These are phyloP conservation scores for Trapa bicornis DNA, from an alignment of 345 rosid species.

Conservation along the genomic window DNA sequence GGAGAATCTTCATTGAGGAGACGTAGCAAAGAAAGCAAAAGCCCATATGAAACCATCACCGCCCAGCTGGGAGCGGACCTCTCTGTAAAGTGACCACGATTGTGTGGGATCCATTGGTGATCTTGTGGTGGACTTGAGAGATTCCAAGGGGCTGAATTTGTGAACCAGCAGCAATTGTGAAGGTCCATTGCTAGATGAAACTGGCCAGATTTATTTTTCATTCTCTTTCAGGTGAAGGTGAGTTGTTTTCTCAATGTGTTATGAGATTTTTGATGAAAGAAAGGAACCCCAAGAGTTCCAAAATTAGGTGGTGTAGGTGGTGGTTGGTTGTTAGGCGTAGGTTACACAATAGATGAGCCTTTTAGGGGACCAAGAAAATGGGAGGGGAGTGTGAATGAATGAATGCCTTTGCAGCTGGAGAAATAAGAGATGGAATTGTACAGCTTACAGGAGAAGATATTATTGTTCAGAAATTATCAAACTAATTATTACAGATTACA, in stretches of 20 bases:
- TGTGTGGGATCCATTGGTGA: no score
- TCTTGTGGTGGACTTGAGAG: neutral
- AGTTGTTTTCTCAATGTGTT: neutral
- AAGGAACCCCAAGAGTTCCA: neutral
- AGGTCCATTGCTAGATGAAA: neutral
- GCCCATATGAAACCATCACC: neutral
- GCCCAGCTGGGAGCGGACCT: neutral
- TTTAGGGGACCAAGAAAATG: neutral
- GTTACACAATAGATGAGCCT: no score
- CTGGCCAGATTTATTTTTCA: no score
- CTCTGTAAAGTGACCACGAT: neutral
- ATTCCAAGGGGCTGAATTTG: constrained; percentile 9
- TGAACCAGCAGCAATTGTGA: constrained; percentile 12
- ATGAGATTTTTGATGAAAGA: neutral
- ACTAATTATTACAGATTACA: no score
- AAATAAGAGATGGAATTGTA: neutral
- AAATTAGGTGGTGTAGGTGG: neutral
- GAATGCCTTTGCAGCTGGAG: neutral
- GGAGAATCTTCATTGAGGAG: constrained; percentile 83
- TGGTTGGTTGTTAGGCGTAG: neutral
- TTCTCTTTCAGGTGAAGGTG: constrained; percentile 5
- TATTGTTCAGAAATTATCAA: no score
- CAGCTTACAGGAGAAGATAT: neutral
- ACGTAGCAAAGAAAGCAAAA: constrained; percentile 21
- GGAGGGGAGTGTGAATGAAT: neutral